Evolutionary conservation across 2,329 filamentous ascomycete species (phyloP), one percentile per base, ranked within the genome.

Genomic region (Epichloe uncinata): DNA sequence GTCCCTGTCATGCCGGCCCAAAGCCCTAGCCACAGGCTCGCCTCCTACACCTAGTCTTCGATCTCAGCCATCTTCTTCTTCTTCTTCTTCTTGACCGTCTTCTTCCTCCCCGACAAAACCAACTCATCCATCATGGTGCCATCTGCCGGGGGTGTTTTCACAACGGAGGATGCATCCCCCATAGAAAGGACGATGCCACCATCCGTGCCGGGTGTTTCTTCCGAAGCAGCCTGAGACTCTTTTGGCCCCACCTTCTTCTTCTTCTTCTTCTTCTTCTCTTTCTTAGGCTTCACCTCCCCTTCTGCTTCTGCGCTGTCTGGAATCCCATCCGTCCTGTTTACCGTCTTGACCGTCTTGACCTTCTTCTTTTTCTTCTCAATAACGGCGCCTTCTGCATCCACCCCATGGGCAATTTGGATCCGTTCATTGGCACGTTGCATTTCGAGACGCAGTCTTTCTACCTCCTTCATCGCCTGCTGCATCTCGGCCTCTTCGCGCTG

Each of bases 401-500:
- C 78, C 15, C 82, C 82, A 58, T 82, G 78, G 20, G 82, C 81
- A 18, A 83, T 78, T 57, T 85, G 77, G 37, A 90, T 82, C 50
- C 84, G 72, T 67, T 90, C 86, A 58, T 84, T 86, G 37, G 82
- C 83, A 50, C 85, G 72, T 67, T 90, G 86, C 89, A 97, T 95
- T 67, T 95, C 87, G 50, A 96, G 71, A 47, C 93, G 75, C 52
- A 94, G 70, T 47, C 82, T 75, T 69, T 97, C 91, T 3, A 98
- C 86, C 64, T 96, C 87, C 63, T 84, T 83, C 73, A 96, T 81
- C 8, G 91, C 93, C 60, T 81, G 81, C 42, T 80, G 81, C 87
- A 96, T 95, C 67, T 96, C 90, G 1, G 79, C 81, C 53, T 96
- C 89, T 61, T 95, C 88, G 15, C 78, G 79, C 61, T 84, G 78